phyloP scores from a whole-genome alignment of 768 basidiomycete genomes.

The Lentinula guzmanii region DNA sequence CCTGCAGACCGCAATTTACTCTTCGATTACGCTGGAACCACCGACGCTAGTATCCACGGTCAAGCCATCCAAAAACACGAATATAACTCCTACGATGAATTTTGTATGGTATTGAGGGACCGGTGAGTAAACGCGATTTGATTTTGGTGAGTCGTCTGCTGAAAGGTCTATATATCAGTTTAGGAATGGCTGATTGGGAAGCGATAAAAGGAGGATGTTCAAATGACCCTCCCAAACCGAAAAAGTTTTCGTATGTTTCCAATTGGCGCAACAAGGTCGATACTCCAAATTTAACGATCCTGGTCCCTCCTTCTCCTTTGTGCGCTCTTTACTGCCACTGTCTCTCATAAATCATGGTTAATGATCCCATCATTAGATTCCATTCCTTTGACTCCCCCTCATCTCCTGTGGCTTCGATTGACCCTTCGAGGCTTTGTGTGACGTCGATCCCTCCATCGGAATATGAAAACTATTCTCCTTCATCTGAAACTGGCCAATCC shows the following conservation, averaged over 20 bases:
- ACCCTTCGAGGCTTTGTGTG: background rate
- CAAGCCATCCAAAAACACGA: background rate
- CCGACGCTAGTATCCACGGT: too few relatives aligned
- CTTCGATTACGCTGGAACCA: background rate
- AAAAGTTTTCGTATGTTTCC: background rate
- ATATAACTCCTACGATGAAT: background rate
- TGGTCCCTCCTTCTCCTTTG: background rate
- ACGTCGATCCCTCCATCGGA: constrained; percentile 1
- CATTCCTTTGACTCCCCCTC: background rate
- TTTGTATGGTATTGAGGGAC: background rate
- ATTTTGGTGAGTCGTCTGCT: background rate
- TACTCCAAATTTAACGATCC: background rate
- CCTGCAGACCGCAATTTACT: too few relatives aligned
- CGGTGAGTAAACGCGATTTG: background rate
- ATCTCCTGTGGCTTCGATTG: background rate
- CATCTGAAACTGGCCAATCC: background rate
- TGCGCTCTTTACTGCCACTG: background rate
- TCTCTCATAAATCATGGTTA: background rate
- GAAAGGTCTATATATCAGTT: background rate
- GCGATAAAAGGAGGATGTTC: background rate
- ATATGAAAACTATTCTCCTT: background rate
- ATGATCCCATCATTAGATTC: background rate
- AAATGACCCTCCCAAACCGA: background rate
- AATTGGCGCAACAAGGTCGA: background rate
- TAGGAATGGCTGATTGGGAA: background rate